Percentiles rank a stretch among this genome's conserved stretches.
These are phyloP conservation scores for Ziziphus jujuba DNA, from an alignment of 306 rosid species.

Conservation along the genomic window DNA sequence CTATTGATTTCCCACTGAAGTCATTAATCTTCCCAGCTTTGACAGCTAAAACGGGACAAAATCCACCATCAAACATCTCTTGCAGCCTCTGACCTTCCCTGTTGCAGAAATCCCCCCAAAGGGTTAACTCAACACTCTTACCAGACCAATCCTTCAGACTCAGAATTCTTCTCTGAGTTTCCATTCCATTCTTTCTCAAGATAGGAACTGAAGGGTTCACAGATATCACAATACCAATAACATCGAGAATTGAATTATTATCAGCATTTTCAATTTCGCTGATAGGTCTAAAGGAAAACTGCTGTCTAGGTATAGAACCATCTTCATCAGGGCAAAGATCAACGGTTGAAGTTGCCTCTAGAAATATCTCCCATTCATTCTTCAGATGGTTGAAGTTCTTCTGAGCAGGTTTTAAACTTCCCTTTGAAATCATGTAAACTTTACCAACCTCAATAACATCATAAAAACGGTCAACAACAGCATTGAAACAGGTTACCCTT, in stretches of 20 bases:
- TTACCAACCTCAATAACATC: constrained; percentile 78
- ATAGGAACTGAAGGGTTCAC: constrained; percentile 89
- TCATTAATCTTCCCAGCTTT: constrained; percentile 91
- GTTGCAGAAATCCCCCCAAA: constrained; percentile 97
- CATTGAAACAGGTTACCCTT: constrained; percentile 93
- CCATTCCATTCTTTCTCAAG: constrained; percentile 97
- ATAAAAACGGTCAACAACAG: constrained; percentile 87
- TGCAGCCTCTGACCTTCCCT: constrained; percentile 89
- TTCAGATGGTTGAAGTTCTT: constrained; percentile 92
- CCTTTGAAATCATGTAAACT: constrained; percentile 90
- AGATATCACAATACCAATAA: constrained; percentile 75
- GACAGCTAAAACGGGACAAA: constrained; percentile 78
- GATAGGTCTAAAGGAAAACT: constrained; percentile 79
- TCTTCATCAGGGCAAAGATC: constrained; percentile 91
- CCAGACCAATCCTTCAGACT: constrained; percentile 80
- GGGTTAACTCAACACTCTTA: constrained; percentile 78
- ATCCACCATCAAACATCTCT: constrained; percentile 61
- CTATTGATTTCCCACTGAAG: constrained; percentile 87
- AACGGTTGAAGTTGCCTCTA: constrained; percentile 75
- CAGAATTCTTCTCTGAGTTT: constrained; percentile 84
- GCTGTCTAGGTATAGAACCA: constrained; percentile 86
- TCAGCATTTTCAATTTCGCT: constrained; percentile 79
- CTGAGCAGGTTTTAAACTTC: constrained; percentile 91
- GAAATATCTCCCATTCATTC: constrained; percentile 90
- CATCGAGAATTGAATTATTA: constrained; percentile 72